Percentiles rank a stretch among this genome's conserved stretches.
Conservation (phyloP, 768 basidiomycete species). For the Coprinopsis cinerea region DNA sequence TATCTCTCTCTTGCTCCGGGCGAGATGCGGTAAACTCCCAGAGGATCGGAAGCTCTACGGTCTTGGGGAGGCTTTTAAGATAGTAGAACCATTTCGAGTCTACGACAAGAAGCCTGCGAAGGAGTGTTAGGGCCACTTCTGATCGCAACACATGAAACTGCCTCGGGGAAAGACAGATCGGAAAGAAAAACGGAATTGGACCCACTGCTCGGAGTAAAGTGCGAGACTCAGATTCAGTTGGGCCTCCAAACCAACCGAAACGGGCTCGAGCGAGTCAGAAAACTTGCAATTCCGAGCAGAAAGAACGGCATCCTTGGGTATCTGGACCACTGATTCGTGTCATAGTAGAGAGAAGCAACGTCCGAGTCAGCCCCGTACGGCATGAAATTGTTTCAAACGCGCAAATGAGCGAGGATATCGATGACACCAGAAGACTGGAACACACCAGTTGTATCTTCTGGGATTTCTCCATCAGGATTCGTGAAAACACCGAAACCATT, state of each 20-base stretch:
- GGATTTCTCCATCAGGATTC: slow-evolving; percentile 24
- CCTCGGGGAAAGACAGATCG: neutral
- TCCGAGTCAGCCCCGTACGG: too few species aligned
- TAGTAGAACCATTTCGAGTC: slow-evolving; percentile 61
- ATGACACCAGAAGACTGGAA: neutral
- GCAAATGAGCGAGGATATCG: too few species aligned
- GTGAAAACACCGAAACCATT: slow-evolving; percentile 34
- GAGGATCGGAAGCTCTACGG: slow-evolving; percentile 55
- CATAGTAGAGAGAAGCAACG: too few species aligned
- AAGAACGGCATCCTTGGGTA: slow-evolving; percentile 57
- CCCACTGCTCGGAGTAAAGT: slow-evolving; percentile 59
- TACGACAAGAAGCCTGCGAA: slow-evolving; percentile 39
- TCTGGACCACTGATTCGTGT: slow-evolving; percentile 51
- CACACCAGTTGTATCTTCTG: slow-evolving; percentile 33
- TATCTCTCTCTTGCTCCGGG: slow-evolving; percentile 6
- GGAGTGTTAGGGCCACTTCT: slow-evolving; percentile 6
- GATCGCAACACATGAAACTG: slow-evolving; percentile 6
- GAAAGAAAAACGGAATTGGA: slow-evolving; percentile 5
- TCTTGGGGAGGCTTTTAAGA: slow-evolving; percentile 55
- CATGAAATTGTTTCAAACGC: too few species aligned
- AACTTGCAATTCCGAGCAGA: slow-evolving; percentile 54
- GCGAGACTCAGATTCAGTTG: slow-evolving; percentile 58
- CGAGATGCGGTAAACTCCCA: slow-evolving; percentile 32
- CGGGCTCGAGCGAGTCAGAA: slow-evolving; percentile 34
- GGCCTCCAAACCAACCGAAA: slow-evolving; percentile 51